Percentiles rank a stretch among this genome's conserved stretches.
Evolutionary conservation across 2,329 filamentous ascomycete genomes (phyloP).

Genomic region (Fusarium heterosporum): DNA sequence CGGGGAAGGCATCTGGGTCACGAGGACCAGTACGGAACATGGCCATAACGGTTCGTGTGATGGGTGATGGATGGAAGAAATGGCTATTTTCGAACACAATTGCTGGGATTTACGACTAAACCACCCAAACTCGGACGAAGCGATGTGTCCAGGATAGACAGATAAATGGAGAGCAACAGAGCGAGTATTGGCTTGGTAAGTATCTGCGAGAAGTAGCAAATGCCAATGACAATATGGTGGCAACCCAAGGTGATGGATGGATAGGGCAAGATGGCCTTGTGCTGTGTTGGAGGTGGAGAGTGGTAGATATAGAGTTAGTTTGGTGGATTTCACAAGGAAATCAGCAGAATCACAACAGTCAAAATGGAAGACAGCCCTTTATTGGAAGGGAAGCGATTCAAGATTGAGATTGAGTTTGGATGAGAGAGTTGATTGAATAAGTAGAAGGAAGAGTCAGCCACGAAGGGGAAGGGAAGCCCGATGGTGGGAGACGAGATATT

Average conservation of each 20-base stretch:
- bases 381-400: slow-evolving; percentile 13
- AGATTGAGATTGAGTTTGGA: slow-evolving; percentile 11
- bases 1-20: slow-evolving; percentile 81
- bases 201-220: slow-evolving; percentile 1
- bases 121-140: slow-evolving; percentile 2
- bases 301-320: slow-evolving; percentile 9
- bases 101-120: slow-evolving; percentile 9
- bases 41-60: slow-evolving; percentile 60
- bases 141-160: neutral
- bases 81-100: slow-evolving; percentile 7
- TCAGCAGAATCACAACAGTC: slow-evolving; percentile 26
- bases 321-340: slow-evolving; percentile 28
- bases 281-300: slow-evolving; percentile 10
- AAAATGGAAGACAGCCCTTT: slow-evolving; percentile 7
- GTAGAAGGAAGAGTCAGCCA: slow-evolving; percentile 11
- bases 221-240: neutral
- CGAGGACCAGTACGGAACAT: slow-evolving; percentile 63
- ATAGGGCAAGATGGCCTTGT: slow-evolving; percentile 4
- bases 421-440: slow-evolving; percentile 18
- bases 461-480: slow-evolving; percentile 13
- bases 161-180: slow-evolving; percentile 8
- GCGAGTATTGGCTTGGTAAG: slow-evolving; percentile 1
- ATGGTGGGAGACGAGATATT: slow-evolving; percentile 46
- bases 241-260: slow-evolving; percentile 1
- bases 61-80: slow-evolving; percentile 2